Evolutionary conservation across 1,139 yeast genomes (phyloP).

Genomic region (Scheffersomyces titani): DNA sequence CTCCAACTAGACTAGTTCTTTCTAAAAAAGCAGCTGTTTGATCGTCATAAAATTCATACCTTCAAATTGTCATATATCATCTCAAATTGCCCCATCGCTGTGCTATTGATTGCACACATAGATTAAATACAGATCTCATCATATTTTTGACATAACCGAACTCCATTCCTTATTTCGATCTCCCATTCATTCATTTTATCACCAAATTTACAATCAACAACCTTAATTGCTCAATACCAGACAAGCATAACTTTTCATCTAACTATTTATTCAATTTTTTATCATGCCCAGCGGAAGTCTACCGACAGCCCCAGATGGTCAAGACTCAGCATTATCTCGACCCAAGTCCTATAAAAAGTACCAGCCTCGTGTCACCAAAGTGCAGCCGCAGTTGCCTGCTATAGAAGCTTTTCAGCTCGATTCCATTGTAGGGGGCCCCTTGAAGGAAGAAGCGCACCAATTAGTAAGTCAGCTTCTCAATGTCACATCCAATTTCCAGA

Average conservation of each 20-base stretch:
- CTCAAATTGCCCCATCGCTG: neutral
- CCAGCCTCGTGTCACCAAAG: conserved; percentile 14
- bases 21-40: neutral
- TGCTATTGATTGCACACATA: neutral
- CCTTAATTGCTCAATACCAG: neutral
- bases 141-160: neutral
- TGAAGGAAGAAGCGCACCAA: conserved; percentile 33
- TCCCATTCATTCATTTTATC: neutral
- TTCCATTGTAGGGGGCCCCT: conserved; percentile 31
- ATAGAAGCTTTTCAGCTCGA: conserved; percentile 42
- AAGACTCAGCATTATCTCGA: neutral
- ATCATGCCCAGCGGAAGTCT: neutral
- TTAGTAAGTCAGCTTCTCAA: conserved; percentile 33
- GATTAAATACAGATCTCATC: neutral
- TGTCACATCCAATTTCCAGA: conserved; percentile 39
- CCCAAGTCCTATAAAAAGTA: conserved; percentile 7
- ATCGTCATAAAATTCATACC: neutral
- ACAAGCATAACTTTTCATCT: neutral
- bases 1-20: neutral
- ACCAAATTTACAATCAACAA: neutral
- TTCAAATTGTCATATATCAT: neutral
- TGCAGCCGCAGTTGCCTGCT: conserved; percentile 28
- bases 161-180: neutral
- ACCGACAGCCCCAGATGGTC: neutral
- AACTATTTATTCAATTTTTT: too few relatives aligned